A percentile compares a stretch with the other conserved stretches of the same genome.
These are phyloP conservation scores for Cutaneotrichosporon sp. DNA, from an alignment of 1,284 basidiomycete species.

Conservation along the genomic window DNA sequence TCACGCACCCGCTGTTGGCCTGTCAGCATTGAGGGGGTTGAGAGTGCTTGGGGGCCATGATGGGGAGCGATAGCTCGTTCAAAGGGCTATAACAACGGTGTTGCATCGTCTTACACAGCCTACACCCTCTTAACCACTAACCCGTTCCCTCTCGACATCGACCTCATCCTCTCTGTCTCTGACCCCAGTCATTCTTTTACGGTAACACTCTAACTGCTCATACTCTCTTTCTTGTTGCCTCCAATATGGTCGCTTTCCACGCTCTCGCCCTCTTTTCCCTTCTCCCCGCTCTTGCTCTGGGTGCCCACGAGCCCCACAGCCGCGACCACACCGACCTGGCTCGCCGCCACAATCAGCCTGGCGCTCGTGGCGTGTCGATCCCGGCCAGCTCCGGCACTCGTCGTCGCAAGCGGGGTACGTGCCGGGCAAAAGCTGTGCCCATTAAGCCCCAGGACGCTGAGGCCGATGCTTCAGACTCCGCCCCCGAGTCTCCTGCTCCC, in stretches of 20 bases:
- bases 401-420: neutral
- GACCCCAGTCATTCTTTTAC: neutral
- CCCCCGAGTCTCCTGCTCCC: neutral
- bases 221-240: neutral
- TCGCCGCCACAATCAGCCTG: too few species aligned
- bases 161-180: neutral
- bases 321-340: slow-evolving; percentile 22
- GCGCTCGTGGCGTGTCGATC: too few species aligned
- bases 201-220: neutral
- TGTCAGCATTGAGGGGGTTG: too few species aligned
- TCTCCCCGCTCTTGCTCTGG: slow-evolving; percentile 29
- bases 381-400: neutral
- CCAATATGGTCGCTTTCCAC: slow-evolving; percentile 31
- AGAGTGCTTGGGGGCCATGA: too few species aligned
- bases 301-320: slow-evolving; percentile 7
- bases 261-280: slow-evolving; percentile 27
- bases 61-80: too few species aligned
- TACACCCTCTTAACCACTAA: too few species aligned
- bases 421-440: too few species aligned
- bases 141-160: too few species aligned
- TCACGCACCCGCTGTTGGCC: too few species aligned
- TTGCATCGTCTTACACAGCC: too few species aligned
- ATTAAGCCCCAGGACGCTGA: neutral
- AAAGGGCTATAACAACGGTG: too few species aligned
- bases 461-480: too few species aligned